A percentile compares a stretch with the other conserved stretches of the same genome.
Evolutionary conservation across 805 yeast species (phyloP).

Genomic region (Priceomyces carsonii): DNA sequence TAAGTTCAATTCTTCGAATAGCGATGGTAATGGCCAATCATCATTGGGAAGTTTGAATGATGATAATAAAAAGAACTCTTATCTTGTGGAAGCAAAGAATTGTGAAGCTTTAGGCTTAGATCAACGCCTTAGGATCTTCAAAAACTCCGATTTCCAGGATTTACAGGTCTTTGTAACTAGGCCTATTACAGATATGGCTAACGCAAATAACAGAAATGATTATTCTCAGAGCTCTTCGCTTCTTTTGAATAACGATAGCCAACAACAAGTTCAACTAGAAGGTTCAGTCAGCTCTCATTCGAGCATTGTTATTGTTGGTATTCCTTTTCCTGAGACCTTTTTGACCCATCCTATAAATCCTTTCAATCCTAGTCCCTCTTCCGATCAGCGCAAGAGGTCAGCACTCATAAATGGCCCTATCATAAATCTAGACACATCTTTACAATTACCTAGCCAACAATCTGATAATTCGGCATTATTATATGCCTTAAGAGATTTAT

Average conservation of each 20-base stretch:
- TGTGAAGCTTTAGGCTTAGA: conserved; percentile 35
- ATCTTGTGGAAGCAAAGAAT: conserved; percentile 27
- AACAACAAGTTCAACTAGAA: conserved; percentile 14
- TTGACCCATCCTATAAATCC: conserved; percentile 37
- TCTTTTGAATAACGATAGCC: conserved; percentile 23
- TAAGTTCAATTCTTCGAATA: conserved; percentile 29
- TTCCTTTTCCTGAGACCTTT: conserved; percentile 40
- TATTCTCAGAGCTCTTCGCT: conserved; percentile 37
- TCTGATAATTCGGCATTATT: conserved; percentile 31
- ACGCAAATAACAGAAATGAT: conserved; percentile 19
- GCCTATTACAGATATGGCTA: conserved; percentile 23
- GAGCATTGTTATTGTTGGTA: conserved; percentile 39
- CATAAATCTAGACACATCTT: conserved; percentile 71
- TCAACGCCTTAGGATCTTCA: conserved; percentile 30
- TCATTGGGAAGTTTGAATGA: conserved; percentile 3
- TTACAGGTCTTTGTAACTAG: conserved; percentile 37
- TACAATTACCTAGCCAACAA: conserved; percentile 41
- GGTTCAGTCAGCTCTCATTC: conserved; percentile 30
- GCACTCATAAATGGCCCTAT: conserved; percentile 84
- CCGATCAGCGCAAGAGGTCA: conserved; percentile 75
- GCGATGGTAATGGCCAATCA: conserved; percentile 4
- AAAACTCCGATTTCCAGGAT: conserved; percentile 29
- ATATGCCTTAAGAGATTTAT: conserved; percentile 79
- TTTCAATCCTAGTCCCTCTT: conserved; percentile 42
- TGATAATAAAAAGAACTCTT: conserved; percentile 10